A percentile compares a stretch with the other conserved stretches of the same genome.
Conservation (phyloP, 192 early-diverging fungal genomes). For the Thoreauomyces humboldtii region DNA sequence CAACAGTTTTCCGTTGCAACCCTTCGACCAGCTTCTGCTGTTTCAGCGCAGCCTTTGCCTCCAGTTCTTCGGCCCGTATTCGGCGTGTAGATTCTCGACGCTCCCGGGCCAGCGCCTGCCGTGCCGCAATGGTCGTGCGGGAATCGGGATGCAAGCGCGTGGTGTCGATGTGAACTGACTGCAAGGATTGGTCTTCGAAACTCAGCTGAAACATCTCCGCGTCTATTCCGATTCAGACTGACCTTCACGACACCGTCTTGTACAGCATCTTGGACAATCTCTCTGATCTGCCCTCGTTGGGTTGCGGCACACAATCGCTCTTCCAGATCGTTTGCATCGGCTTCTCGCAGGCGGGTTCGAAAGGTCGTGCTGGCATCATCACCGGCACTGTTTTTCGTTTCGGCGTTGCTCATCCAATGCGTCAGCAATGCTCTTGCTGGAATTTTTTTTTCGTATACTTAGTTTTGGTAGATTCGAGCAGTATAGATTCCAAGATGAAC, state of each 20-base stretch:
- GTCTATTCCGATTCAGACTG: background rate
- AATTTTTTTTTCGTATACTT: background rate
- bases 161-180: background rate
- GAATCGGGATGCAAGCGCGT: background rate
- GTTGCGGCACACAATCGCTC: slow-evolving; percentile 9
- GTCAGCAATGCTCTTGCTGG: slow-evolving; percentile 12
- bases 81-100: slow-evolving; percentile 2
- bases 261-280: slow-evolving; percentile 8
- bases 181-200: background rate
- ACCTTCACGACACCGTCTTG: background rate
- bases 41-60: slow-evolving; percentile 3
- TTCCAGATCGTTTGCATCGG: slow-evolving; percentile 2
- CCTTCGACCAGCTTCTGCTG: background rate
- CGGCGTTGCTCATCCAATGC: slow-evolving; percentile 9
- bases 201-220: background rate
- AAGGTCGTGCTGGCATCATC: background rate
- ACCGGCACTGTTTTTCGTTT: background rate
- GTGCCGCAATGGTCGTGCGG: background rate
- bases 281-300: background rate
- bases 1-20: slow-evolving; percentile 3
- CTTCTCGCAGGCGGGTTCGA: background rate
- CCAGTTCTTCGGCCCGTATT: background rate
- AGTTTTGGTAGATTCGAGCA: background rate
- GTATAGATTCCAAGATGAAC: background rate
- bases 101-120: slow-evolving; percentile 13